Conservation (phyloP, 176 grass and related monocot genomes). For the Oryza glumipatula region DNA sequence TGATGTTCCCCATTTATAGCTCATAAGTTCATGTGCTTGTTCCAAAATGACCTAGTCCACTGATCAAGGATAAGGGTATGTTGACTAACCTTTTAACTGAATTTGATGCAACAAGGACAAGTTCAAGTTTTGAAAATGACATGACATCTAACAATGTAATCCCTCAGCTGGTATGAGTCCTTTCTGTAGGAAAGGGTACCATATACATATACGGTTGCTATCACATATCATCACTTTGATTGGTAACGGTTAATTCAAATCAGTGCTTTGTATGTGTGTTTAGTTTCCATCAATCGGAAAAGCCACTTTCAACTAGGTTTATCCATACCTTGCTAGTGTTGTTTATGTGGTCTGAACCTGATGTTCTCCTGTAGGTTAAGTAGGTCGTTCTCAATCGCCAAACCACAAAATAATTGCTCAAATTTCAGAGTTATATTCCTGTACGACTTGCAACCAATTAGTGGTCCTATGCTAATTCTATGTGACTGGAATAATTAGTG, state of each 20-base stretch:
- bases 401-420: slow-evolving; percentile 12
- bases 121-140: neutral
- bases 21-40: slow-evolving; percentile 6
- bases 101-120: neutral
- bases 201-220: neutral
- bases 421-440: slow-evolving; percentile 6
- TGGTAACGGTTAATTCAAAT: neutral
- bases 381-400: slow-evolving; percentile 1
- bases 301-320: neutral
- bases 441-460: neutral
- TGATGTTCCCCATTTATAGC: neutral
- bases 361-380: neutral
- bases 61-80: neutral
- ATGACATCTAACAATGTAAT: slow-evolving; percentile 14
- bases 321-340: neutral
- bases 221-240: neutral
- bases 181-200: neutral
- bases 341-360: neutral
- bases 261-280: neutral
- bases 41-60: neutral
- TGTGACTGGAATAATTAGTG: slow-evolving; percentile 4
- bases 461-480: slow-evolving; percentile 25
- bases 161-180: neutral
- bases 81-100: slow-evolving; percentile 7
- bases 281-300: slow-evolving; percentile 7